Evolutionary conservation across 1,284 basidiomycete genomes (phyloP).

Genomic region (Ustilago nuda): DNA sequence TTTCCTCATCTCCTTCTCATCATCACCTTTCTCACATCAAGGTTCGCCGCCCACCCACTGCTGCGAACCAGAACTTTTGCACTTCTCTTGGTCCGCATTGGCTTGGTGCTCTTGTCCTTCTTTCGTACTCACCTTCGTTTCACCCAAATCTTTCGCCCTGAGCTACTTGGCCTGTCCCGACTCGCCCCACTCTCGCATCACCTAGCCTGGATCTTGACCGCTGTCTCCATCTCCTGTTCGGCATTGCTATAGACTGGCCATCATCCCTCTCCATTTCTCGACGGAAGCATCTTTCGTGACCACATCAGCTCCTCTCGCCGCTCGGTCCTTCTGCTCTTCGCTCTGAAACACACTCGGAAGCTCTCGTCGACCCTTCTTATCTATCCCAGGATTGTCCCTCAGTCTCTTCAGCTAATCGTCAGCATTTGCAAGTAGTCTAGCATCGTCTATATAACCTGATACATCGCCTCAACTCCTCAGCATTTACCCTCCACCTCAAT

Average conservation of each 20-base stretch:
- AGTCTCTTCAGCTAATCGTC: slow-evolving; percentile 1
- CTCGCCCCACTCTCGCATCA: background rate
- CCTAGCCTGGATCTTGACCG: background rate
- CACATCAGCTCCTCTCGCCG: background rate
- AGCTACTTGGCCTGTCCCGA: background rate
- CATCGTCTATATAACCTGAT: slow-evolving; percentile 23
- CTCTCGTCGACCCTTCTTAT: background rate
- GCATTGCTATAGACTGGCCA: slow-evolving; percentile 1
- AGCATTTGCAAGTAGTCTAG: slow-evolving; percentile 9
- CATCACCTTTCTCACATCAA: background rate
- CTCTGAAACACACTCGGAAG: slow-evolving; percentile 1
- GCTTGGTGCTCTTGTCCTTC: slow-evolving; percentile 9
- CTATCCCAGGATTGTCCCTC: background rate
- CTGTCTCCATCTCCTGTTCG: background rate
- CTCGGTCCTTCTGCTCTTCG: background rate
- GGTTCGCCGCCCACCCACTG: slow-evolving; percentile 2
- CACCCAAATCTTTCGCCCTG: background rate
- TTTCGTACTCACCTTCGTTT: slow-evolving; percentile 24
- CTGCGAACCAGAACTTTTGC: background rate
- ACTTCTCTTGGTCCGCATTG: slow-evolving; percentile 22
- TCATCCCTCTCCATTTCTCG: background rate
- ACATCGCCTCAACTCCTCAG: slow-evolving; percentile 6
- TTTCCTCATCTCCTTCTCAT: background rate
- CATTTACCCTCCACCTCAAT: slow-evolving; percentile 1
- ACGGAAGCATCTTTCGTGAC: slow-evolving; percentile 15